Evolutionary conservation across 257 asterid species (phyloP).

Genomic region (Petrea volubilis): DNA sequence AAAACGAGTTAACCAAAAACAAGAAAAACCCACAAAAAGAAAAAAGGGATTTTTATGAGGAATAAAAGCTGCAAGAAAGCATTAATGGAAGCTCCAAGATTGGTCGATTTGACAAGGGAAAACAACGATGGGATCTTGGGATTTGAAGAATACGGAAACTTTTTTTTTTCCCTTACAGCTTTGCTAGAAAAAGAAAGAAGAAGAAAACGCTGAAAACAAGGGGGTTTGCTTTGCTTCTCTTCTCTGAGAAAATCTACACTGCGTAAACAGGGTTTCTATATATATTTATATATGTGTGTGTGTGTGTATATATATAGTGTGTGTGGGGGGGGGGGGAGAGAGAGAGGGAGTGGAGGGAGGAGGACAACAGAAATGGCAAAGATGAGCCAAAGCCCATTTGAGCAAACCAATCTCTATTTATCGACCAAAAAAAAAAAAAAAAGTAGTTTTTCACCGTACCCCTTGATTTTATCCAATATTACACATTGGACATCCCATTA

Average conservation of each 20-base stretch:
- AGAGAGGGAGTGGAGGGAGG: too few relatives aligned
- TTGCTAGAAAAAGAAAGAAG: conserved; percentile 18
- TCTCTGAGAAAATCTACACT: neutral
- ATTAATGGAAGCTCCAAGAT: conserved; percentile 20
- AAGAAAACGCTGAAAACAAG: conserved; percentile 31
- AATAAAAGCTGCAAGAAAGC: neutral
- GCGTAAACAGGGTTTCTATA: neutral
- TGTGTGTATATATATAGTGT: neutral
- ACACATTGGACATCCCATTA: conserved; percentile 19
- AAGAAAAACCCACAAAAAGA: neutral
- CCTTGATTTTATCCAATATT: conserved; percentile 31
- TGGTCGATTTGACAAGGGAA: neutral
- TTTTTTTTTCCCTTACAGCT: neutral
- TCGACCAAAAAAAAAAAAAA: too few relatives aligned
- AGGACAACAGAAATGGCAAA: conserved; percentile 20
- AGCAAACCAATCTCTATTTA: conserved; percentile 30
- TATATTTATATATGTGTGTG: neutral
- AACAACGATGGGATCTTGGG: neutral
- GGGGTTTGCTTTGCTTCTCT: neutral
- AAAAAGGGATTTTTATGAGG: neutral
- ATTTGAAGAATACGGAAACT: conserved; percentile 11
- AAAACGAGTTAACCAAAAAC: neutral
- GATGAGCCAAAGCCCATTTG: neutral
- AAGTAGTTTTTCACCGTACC: conserved; percentile 13
- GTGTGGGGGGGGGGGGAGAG: too few relatives aligned